phyloP scores from a whole-genome alignment of 2,329 filamentous ascomycete species.

The Whalleya microplaca region DNA sequence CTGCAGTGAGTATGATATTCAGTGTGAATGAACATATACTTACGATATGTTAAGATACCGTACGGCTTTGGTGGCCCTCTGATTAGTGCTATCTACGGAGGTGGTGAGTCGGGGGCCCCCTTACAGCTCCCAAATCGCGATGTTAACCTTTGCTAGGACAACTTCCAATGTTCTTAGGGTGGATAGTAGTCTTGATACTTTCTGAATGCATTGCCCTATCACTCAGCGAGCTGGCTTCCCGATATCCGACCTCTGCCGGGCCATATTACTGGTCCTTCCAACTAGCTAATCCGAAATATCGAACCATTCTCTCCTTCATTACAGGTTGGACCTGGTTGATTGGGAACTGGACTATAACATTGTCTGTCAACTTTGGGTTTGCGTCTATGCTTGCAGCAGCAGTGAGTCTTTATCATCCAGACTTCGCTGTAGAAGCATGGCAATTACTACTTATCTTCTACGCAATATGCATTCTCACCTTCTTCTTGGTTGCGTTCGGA shows the following conservation, averaged over 20 bases:
- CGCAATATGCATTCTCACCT: slow-evolving; percentile 57
- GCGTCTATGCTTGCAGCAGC: slow-evolving; percentile 57
- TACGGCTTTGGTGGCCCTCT: slow-evolving; percentile 50
- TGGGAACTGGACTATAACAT: slow-evolving; percentile 56
- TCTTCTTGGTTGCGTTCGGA: slow-evolving; percentile 59
- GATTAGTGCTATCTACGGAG: slow-evolving; percentile 43
- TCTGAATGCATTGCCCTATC: slow-evolving; percentile 57
- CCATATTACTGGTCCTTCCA: slow-evolving; percentile 60
- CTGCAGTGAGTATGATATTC: slow-evolving; percentile 44
- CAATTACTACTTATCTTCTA: slow-evolving; percentile 67
- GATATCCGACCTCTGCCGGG: slow-evolving; percentile 55
- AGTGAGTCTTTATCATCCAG: slow-evolving; percentile 57
- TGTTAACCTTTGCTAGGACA: slow-evolving; percentile 43
- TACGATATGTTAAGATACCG: slow-evolving; percentile 45
- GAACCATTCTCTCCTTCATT: slow-evolving; percentile 53
- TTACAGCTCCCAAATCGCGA: not conserved
- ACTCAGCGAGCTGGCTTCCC: slow-evolving; percentile 53
- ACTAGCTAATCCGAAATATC: slow-evolving; percentile 44
- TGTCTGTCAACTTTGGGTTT: slow-evolving; percentile 59
- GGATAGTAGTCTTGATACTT: slow-evolving; percentile 56
- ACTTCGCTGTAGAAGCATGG: slow-evolving; percentile 56
- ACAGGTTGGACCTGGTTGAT: slow-evolving; percentile 58
- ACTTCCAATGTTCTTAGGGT: slow-evolving; percentile 60
- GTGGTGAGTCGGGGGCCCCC: slow-evolving; percentile 31
- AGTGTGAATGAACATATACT: not conserved